Conservation (phyloP, 1,284 basidiomycete genomes). For the Microstroma glucosiphilum region DNA sequence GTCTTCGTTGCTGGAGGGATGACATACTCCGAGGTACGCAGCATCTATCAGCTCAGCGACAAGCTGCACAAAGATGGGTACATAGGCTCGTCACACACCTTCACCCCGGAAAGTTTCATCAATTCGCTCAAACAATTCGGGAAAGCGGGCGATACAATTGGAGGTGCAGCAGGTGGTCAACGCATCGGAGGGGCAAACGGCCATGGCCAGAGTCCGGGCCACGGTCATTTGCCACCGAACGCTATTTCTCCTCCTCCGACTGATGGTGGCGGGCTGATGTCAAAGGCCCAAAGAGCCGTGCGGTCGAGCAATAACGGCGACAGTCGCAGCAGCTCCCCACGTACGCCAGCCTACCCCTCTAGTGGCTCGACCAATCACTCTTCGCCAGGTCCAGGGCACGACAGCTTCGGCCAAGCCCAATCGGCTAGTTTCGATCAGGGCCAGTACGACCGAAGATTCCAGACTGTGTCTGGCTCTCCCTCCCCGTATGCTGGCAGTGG, state of each 20-base stretch:
- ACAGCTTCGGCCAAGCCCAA: constrained; percentile 1
- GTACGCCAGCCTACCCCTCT: too few relatives aligned
- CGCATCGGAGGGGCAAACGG: not conserved
- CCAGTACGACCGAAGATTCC: not conserved
- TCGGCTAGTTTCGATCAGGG: not conserved
- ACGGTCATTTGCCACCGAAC: constrained; percentile 5
- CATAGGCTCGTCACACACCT: constrained; percentile 83
- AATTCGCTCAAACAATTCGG: constrained; percentile 66
- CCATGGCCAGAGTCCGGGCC: constrained; percentile 10
- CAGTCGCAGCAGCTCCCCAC: constrained; percentile 8
- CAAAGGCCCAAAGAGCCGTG: not conserved
- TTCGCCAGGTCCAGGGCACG: not conserved
- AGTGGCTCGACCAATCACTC: too few relatives aligned
- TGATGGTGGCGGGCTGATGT: not conserved
- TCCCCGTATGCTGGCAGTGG: not conserved
- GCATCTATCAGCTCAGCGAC: constrained; percentile 72
- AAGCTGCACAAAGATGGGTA: constrained; percentile 77
- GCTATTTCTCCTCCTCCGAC: not conserved
- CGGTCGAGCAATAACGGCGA: not conserved
- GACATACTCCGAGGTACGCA: constrained; percentile 90
- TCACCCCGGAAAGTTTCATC: constrained; percentile 77
- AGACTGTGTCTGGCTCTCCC: not conserved
- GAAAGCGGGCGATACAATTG: constrained; percentile 22
- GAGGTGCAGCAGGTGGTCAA: constrained; percentile 8
- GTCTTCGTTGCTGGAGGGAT: constrained; percentile 92